Evolutionary conservation across 2,329 filamentous ascomycete genomes (phyloP).

Genomic region (Lizonia empirigonia): DNA sequence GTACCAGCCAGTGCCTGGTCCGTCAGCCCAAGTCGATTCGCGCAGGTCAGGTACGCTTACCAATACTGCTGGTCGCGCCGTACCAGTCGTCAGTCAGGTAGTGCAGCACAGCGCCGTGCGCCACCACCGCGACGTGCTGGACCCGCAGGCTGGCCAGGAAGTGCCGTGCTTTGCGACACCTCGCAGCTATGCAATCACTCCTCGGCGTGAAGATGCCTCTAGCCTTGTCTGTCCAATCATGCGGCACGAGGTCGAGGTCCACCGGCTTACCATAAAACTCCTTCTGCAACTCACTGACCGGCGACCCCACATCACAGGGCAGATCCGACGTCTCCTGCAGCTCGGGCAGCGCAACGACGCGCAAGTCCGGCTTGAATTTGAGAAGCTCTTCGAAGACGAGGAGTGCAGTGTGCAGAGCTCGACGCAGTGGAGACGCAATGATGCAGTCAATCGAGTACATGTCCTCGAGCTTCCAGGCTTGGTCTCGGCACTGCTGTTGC

Average conservation of each 20-base stretch:
- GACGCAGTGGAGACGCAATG: conserved; percentile 75
- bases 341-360: conserved; percentile 69
- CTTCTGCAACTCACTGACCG: conserved; percentile 51
- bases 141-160: conserved; percentile 14
- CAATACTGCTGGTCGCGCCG: conserved; percentile 7
- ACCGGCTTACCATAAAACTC: conserved; percentile 68
- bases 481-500: conserved; percentile 69
- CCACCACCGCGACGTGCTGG: conserved; percentile 71
- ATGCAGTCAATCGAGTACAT: conserved; percentile 63
- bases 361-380: conserved; percentile 35
- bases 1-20: conserved; percentile 27
- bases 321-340: conserved; percentile 76
- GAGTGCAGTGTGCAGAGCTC: conserved; percentile 77
- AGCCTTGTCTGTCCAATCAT: conserved; percentile 62
- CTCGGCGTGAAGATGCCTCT: conserved; percentile 41
- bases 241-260: conserved; percentile 64
- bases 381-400: conserved; percentile 64
- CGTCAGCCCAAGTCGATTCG: not conserved
- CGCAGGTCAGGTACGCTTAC: conserved; percentile 8
- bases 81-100: conserved; percentile 79
- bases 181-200: conserved; percentile 42
- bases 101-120: conserved; percentile 81
- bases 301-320: conserved; percentile 72
- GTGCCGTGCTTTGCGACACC: conserved; percentile 10
- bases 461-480: conserved; percentile 52